A percentile compares a stretch with the other conserved stretches of the same genome.
Conservation (phyloP, 2,329 filamentous ascomycete genomes). For the Colletotrichum liriopes region DNA sequence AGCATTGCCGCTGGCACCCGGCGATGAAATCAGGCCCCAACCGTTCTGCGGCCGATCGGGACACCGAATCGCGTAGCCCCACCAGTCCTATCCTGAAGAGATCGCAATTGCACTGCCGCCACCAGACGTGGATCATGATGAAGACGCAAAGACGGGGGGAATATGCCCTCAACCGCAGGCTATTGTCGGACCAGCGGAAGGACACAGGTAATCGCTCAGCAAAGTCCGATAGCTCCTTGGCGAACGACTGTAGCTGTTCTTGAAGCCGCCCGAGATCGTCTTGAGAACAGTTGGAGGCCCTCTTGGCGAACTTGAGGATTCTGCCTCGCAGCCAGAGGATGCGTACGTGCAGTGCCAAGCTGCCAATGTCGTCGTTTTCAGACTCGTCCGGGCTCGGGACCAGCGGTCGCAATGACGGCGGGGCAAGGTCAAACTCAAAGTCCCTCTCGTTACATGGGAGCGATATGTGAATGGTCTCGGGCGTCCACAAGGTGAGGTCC, state of each 20-base stretch:
- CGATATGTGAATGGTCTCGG: slow-evolving; percentile 61
- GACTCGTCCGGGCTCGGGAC: slow-evolving; percentile 61
- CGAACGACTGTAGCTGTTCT: slow-evolving; percentile 60
- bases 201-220: slow-evolving; percentile 68
- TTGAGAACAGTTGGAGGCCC: slow-evolving; percentile 55
- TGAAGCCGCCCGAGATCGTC: slow-evolving; percentile 56
- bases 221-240: slow-evolving; percentile 68
- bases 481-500: slow-evolving; percentile 63
- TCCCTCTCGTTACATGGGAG: slow-evolving; percentile 63
- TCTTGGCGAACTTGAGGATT: slow-evolving; percentile 69
- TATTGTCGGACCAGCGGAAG: slow-evolving; percentile 72
- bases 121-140: slow-evolving; percentile 74
- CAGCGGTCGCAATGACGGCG: slow-evolving; percentile 66
- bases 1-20: slow-evolving; percentile 66
- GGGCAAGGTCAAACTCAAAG: slow-evolving; percentile 69
- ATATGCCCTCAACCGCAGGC: slow-evolving; percentile 69
- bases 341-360: slow-evolving; percentile 70
- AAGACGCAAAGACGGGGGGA: slow-evolving; percentile 71
- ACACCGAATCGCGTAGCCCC: slow-evolving; percentile 67
- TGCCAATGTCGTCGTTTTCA: slow-evolving; percentile 68
- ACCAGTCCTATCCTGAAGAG: slow-evolving; percentile 68
- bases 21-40: slow-evolving; percentile 66
- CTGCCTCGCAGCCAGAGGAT: slow-evolving; percentile 69
- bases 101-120: slow-evolving; percentile 72
- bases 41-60: slow-evolving; percentile 59